phyloP scores from a whole-genome alignment of 2,329 filamentous ascomycete species.

The Ambrosiella beaveri region DNA sequence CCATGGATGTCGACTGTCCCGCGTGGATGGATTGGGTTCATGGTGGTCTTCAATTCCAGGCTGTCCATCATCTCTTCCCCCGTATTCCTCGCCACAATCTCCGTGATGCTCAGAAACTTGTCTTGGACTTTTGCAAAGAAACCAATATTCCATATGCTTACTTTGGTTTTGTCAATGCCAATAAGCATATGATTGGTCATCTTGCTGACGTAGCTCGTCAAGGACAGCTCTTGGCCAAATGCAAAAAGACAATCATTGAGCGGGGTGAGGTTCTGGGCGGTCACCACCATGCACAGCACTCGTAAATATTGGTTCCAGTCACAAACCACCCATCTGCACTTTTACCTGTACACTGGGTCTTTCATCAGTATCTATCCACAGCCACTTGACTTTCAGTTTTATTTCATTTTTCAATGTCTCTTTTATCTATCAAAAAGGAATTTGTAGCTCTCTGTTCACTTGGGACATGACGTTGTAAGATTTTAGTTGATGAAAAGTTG shows the following conservation, averaged over 20 bases:
- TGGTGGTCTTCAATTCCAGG: conserved; percentile 78
- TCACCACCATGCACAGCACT: conserved; percentile 12
- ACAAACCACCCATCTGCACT: too few species aligned
- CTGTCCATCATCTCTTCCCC: conserved; percentile 72
- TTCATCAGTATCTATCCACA: too few species aligned
- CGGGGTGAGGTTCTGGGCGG: conserved; percentile 12
- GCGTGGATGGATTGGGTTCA: conserved; percentile 80
- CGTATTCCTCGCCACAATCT: conserved; percentile 75
- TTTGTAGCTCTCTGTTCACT: too few species aligned
- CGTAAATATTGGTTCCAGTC: conserved; percentile 6
- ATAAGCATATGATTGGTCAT: conserved; percentile 59
- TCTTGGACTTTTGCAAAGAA: conserved; percentile 66
- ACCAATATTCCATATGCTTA: conserved; percentile 72
- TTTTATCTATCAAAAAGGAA: too few species aligned
- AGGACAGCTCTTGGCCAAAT: conserved; percentile 59
- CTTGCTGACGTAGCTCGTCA: conserved; percentile 67
- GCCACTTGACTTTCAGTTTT: too few species aligned
- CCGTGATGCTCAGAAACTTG: conserved; percentile 53
- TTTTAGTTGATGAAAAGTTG: too few species aligned
- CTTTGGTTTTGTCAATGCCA: conserved; percentile 71
- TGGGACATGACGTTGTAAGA: too few species aligned
- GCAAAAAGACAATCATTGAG: conserved; percentile 30
- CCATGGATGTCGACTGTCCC: conserved; percentile 84
- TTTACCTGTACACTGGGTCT: too few species aligned
- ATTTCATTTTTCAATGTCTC: too few species aligned